phyloP scores from a whole-genome alignment of 345 rosid species.

The Leavenworthia alabamica region DNA sequence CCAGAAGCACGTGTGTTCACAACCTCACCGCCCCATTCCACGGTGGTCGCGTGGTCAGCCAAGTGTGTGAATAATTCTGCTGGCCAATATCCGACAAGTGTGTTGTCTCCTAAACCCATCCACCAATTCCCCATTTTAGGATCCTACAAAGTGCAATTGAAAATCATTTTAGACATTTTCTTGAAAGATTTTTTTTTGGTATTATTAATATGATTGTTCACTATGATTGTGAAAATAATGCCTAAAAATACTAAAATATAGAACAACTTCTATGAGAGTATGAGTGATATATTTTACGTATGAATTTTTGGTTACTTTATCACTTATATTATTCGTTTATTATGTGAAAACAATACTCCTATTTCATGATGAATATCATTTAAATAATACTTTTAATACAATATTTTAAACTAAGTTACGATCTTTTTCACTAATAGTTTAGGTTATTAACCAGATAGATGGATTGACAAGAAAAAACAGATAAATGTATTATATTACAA shows the following conservation, averaged over 20 bases:
- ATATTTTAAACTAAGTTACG: too few relatives aligned
- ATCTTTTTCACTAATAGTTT: too few relatives aligned
- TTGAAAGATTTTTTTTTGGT: not conserved
- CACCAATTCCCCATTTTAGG: slow-evolving; percentile 93
- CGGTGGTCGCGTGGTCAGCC: slow-evolving; percentile 82
- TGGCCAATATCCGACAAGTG: slow-evolving; percentile 93
- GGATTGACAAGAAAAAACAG: too few relatives aligned
- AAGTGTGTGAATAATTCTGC: slow-evolving; percentile 88
- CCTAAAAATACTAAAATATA: not conserved
- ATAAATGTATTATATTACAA: too few relatives aligned
- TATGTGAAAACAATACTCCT: not conserved
- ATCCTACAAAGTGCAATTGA: slow-evolving; percentile 40
- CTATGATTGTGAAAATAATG: not conserved
- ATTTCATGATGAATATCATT: not conserved
- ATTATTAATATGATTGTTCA: not conserved
- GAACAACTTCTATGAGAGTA: not conserved
- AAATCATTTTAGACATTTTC: not conserved
- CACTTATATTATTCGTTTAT: too few relatives aligned
- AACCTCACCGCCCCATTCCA: slow-evolving; percentile 98
- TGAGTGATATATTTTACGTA: not conserved
- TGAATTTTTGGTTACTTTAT: too few relatives aligned
- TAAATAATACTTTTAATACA: too few relatives aligned
- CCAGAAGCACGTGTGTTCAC: slow-evolving; percentile 83
- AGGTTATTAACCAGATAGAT: too few relatives aligned
- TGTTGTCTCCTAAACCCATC: slow-evolving; percentile 89